Base-by-base conservation (phyloP, 441 rosid species). In the Populus hybrid region DNA sequence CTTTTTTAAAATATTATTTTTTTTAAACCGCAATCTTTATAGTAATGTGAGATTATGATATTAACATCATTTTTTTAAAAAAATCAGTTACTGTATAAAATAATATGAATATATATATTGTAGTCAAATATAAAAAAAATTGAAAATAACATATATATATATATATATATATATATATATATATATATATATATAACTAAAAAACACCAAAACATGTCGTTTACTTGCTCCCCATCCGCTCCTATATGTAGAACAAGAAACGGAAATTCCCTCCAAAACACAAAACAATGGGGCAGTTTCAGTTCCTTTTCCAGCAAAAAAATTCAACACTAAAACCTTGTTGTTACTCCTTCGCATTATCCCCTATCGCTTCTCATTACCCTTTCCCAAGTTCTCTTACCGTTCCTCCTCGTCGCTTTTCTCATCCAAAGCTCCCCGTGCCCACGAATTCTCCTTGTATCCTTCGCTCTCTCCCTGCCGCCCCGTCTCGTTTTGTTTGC, bases 281-380 rank as follows among this genome's bases (percentile, higher is more conserved):
- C 46, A 30, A 40, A 69, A 26, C 8, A 4, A 82, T 86, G 89
- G 80, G 81, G 73, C 88, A 72, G 71, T 70, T 85, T 68, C 89
- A 68, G 83, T 38, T 86, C 61, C 61, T 2, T 53, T 18, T 53
- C 21, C 61, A 53, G 67, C 91, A 77, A 68, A 82, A 65, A 30
- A 35, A 34, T 0, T 26, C 82, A 18, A 8, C 64, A 8, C 21
- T 57, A 23, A 85, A 79, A 21, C 82, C 79, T 26, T 65, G 23
- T 68, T 1, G 14, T 63, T n/a, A 16, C 30, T 16, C 82, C 1
- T 30, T 12, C 66, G 59, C 57, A 11, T 64, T 30, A 69, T 67
- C 32, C 77, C 75, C 77, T n/a, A 72, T 81, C 57, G 73, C 88
- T 80, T 81, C 82, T 59, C 64, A 1, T 69, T 5, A 10, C 35